Base-by-base conservation (phyloP, 1,284 basidiomycete species). In the Earliella scabrosa region DNA sequence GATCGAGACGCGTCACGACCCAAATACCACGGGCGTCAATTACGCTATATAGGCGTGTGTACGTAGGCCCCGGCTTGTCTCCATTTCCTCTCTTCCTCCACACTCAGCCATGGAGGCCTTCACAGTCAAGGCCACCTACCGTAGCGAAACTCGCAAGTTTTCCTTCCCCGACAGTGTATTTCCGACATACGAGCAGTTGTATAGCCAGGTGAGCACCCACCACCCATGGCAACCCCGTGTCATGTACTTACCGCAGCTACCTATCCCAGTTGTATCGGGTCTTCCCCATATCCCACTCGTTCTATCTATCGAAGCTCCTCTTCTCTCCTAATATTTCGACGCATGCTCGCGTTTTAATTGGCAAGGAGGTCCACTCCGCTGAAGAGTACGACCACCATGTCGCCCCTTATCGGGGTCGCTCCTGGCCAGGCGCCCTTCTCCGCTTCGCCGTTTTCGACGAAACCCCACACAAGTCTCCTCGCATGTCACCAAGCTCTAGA, bases 371-470 rank as follows among this genome's bases (percentile, higher is more conserved):
- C 20, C 83, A 80, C 65, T 76, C 74, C 46, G 75, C 77, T 4
- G 76, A 81, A 24, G 85, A 90, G 54, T 92, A 89, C 63, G 67
- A 75, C 49, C 72, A 68, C 27, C 76, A 75, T 61, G 77, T 84
- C 39, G 71, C 75, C 27, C 79, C 78, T 46, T 82, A 82, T 69
- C 75, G 71, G 31, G 75, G 76, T 45, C 78, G 79, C 55, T 61
- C 68, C 18, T 88, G 80, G 79, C 72, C 77, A 14, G 82, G 81
- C 63, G 81, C 84, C 41, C 68, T 86, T 47, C 74, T 92, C 45
- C 81, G 82, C 66, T 87, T 92, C 72, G 77, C 77, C 16, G 76
- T 91, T 23, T 73, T 75, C 50, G 86, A 89, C 59, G 80, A 76
- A 60, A 75, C 73, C 3, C 73, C 76, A 9, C 75, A 75, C 67